Base-by-base conservation (phyloP, 768 basidiomycete species). In the Amanita polypyramis region DNA sequence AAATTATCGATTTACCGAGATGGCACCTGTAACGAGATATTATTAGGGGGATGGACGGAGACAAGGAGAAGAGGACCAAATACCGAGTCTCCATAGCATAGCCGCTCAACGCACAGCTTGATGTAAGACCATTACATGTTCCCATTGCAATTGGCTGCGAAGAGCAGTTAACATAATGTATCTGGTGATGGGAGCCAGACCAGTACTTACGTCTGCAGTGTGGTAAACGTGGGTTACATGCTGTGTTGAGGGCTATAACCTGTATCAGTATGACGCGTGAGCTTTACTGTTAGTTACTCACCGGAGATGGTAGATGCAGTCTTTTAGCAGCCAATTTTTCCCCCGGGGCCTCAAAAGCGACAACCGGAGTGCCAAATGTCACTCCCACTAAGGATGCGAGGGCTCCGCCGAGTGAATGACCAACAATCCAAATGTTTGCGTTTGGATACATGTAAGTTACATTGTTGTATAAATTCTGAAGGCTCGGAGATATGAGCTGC, bases 301-400 rank as follows among this genome's bases (percentile, higher is more conserved):
- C 91, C 2, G 93, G 90, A 6, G 79, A 71, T 2, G 94, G 92
- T 3, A 98, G 79, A 61, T 97, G 93, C 11, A 97, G 70, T 17
- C 95, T 74, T 2, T 67, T 63, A 0, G 93, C 78, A 2, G 94
- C 80, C 42, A 75, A 58, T 52, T 66, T 76, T 61, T 92, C 90
- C 1, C 69, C 79, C 0, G 90, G 91, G 0, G 90, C 76, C 68
- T 96, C 92, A 57, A 95, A 94, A 0, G 90, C 77, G 9, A 99
- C 88, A 12, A 85, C 86, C 0, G 95, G 95, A 3, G 72, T 80
- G n/a, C 95, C 95, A 58, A 97, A 99, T 0, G 95, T 93, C 2
- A 79, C 70, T 0, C 89, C 92, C 6, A 97, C 68, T 3, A 99
- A 74, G 0, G 90, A 79, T 1, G 93, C 82, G 15, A 98, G 65